These are phyloP conservation scores for Vararia minispora DNA, from an alignment of 768 basidiomycete genomes.

Conservation along the genomic window DNA sequence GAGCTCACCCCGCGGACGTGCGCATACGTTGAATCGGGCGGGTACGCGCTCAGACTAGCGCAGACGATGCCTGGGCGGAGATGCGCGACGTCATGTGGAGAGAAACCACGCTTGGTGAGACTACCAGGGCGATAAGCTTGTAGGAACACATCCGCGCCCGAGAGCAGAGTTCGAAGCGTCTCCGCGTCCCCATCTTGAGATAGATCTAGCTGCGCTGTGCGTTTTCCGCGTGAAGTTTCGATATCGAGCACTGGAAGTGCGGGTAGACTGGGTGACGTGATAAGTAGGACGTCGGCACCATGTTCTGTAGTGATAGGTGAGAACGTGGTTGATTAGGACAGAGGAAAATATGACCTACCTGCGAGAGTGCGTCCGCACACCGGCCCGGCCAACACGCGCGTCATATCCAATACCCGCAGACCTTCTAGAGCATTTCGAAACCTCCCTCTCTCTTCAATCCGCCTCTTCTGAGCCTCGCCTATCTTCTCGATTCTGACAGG, in stretches of 20 bases:
- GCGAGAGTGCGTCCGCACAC: conserved; percentile 45
- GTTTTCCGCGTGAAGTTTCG: conserved; percentile 54
- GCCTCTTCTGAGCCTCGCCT: conserved; percentile 33
- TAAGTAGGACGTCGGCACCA: conserved; percentile 44
- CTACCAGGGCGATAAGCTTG: conserved; percentile 50
- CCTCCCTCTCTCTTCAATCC: conserved; percentile 3
- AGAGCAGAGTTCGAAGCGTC: conserved; percentile 26
- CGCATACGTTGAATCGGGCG: conserved; percentile 47
- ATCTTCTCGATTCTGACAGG: conserved; percentile 36
- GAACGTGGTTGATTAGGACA: not conserved
- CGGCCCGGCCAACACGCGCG: conserved; percentile 48
- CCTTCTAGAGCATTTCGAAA: conserved; percentile 30
- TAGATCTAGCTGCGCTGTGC: conserved; percentile 50
- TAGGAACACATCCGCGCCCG: conserved; percentile 44
- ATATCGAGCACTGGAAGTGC: conserved; percentile 37
- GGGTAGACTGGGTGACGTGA: conserved; percentile 47
- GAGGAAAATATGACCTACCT: conserved; percentile 23
- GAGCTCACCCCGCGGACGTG: conserved; percentile 36
- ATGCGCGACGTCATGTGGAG: conserved; percentile 27
- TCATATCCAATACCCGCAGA: conserved; percentile 47
- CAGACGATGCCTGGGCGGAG: conserved; percentile 37
- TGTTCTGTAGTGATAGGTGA: conserved; percentile 25
- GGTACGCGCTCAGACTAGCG: conserved; percentile 45
- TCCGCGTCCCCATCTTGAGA: conserved; percentile 20
- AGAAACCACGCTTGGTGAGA: conserved; percentile 37